These are phyloP conservation scores for Citrus inodora DNA, from an alignment of 345 rosid species.

Conservation along the genomic window DNA sequence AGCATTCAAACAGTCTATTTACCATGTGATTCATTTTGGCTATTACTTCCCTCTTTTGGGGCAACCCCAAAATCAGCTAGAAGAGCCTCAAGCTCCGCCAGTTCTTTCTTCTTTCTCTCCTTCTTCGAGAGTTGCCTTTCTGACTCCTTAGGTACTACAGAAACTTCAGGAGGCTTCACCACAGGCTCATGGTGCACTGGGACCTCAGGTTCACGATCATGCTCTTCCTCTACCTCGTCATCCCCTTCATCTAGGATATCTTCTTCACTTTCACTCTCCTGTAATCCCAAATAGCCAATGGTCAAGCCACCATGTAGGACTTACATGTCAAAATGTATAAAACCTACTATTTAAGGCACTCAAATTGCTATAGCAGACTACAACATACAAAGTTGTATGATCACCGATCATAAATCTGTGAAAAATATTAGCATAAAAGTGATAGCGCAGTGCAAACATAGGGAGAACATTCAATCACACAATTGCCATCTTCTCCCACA, in stretches of 20 bases:
- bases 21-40: constrained; percentile 51
- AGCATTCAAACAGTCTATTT: constrained; percentile 4
- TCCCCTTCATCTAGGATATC: constrained; percentile 73
- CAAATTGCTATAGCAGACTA: not conserved
- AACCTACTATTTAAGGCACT: not conserved
- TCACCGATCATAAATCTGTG: not conserved
- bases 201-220: constrained; percentile 56
- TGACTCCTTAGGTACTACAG: constrained; percentile 57
- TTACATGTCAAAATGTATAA: not conserved
- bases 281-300: constrained; percentile 18
- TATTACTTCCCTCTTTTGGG: constrained; percentile 44
- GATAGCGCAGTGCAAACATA: not conserved
- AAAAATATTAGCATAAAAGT: not conserved
- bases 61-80: constrained; percentile 70
- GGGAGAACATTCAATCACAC: not conserved
- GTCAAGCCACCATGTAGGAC: not conserved
- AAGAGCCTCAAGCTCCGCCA: constrained; percentile 87
- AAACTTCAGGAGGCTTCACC: constrained; percentile 44
- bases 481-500: not conserved
- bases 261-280: constrained; percentile 92
- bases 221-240: constrained; percentile 76
- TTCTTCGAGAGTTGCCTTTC: constrained; percentile 91
- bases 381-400: not conserved
- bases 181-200: constrained; percentile 46
- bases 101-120: constrained; percentile 85